phyloP scores from a whole-genome alignment of 148 eudicot species.

The Fagopyrum homotropicum region DNA sequence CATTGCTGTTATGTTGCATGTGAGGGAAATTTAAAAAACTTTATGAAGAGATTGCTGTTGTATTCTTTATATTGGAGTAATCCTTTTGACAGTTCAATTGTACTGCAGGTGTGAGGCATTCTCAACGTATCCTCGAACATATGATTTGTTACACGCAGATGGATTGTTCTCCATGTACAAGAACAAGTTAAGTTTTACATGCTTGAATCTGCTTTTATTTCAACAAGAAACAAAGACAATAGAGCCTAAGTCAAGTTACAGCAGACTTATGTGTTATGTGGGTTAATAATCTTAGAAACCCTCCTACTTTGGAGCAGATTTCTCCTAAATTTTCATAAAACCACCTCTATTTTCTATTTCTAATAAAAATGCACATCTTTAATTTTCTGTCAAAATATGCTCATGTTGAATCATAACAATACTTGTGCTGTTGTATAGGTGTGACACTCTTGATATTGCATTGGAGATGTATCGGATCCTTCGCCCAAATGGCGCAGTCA shows the following conservation, averaged over 20 bases:
- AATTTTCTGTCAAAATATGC: not conserved
- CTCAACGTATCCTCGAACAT: slow-evolving; percentile 54
- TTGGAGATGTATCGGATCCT: slow-evolving; percentile 47
- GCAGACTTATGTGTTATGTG: no score
- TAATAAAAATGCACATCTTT: not conserved
- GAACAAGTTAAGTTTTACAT: slow-evolving; percentile 30
- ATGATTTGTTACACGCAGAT: slow-evolving; percentile 48
- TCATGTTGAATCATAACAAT: not conserved
- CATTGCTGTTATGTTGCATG: no score
- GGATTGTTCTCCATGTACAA: slow-evolving; percentile 40
- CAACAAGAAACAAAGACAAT: not conserved
- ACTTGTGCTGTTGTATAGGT: slow-evolving; percentile 24
- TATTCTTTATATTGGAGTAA: not conserved
- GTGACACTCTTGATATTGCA: slow-evolving; percentile 34
- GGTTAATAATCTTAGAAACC: no score
- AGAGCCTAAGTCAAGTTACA: no score
- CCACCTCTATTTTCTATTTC: not conserved
- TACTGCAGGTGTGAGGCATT: slow-evolving; percentile 52
- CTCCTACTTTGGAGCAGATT: no score
- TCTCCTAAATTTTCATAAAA: not conserved
- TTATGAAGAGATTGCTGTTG: not conserved
- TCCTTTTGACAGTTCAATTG: not conserved
- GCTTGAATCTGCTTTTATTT: not conserved
- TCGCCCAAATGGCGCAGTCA: slow-evolving; percentile 44
- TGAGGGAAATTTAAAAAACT: no score